Evolutionary conservation across 805 yeast genomes (phyloP).

Genomic region (Huiozyma naganishii): DNA sequence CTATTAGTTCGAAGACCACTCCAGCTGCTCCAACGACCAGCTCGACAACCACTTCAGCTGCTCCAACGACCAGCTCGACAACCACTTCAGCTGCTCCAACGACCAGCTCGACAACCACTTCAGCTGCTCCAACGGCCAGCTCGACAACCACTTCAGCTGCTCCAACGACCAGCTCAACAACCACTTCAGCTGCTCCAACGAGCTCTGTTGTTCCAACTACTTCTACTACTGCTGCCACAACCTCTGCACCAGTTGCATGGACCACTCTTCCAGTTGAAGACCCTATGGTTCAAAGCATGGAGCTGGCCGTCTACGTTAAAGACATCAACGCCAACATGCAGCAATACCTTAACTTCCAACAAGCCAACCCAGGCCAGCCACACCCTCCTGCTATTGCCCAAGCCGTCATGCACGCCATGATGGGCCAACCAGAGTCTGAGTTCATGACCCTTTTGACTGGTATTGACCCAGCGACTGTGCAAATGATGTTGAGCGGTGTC

Average conservation of each 20-base stretch:
- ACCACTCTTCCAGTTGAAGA: constrained; percentile 3
- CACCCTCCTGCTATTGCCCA: constrained; percentile 2
- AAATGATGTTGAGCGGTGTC: constrained; percentile 23
- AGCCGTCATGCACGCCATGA: neutral
- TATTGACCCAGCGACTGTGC: constrained; percentile 20
- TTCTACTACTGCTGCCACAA: neutral
- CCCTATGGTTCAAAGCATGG: constrained; percentile 2
- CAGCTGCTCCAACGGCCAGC: constrained; percentile 11
- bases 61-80: constrained; percentile 4
- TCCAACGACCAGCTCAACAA: constrained; percentile 2
- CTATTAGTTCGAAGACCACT: constrained; percentile 1
- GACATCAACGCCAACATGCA: constrained; percentile 5
- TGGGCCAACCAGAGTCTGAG: constrained; percentile 17
- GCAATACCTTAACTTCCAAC: constrained; percentile 4
- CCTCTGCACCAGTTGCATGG: constrained; percentile 1
- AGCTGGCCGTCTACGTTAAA: constrained; percentile 5
- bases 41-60: neutral
- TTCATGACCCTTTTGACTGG: constrained; percentile 22
- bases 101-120: constrained; percentile 14
- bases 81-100: constrained; percentile 3
- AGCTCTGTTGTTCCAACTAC: constrained; percentile 2
- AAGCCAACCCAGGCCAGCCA: constrained; percentile 4
- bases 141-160: neutral
- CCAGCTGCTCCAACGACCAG: neutral
- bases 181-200: constrained; percentile 8